Evolutionary conservation across 1,139 yeast species (phyloP), one percentile per base, ranked within the genome.

Genomic region (Yamadazyma friedrichii): DNA sequence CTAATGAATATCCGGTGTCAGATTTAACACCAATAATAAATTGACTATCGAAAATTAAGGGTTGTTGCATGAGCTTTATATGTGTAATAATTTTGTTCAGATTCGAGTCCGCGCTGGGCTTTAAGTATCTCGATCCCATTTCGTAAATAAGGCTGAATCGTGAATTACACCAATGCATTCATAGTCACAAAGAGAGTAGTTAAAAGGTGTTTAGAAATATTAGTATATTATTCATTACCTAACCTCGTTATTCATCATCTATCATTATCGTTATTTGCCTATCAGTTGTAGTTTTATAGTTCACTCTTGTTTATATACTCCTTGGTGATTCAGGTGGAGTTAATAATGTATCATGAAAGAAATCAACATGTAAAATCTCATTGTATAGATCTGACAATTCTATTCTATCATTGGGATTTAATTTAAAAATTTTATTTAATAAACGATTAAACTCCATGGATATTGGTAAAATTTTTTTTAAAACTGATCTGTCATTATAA

Each of bases 361-460:
- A 65, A 44, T 71, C 68, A 46, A 80, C 68, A 24, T 52, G 53
- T 4, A 68, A 51, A 12, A 77, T 57, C 45, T 67, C 70, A 10
- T 59, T 55, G 45, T 69, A 61, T 45, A 88, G 70, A 26, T 71
- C 67, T 17, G 66, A 56, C 39, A 87, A 63, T 4, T 75, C 54
- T 3, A 82, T 76, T 54, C 96, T 75, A 35, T 76, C 76, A 53
- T 69, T 70, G 11, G 95, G 95, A 53, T 84, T 78, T 40, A 82
- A 61, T 45, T 66, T 69, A 51, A 88, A 75, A 29, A 88, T 78
- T 31, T 63, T 61, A 25, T 70, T 63, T 42, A 88, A 64, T 36
- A 88, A 66, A 10, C 59, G 50, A 56, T 76, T 82, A 45, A 88
- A 70, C 46, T 83, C 84, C 12, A 62, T 59, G 15, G 88, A 80